Conservation (phyloP, 495 filamentous ascomycete species). For the Friedmanniomyces simplex region DNA sequence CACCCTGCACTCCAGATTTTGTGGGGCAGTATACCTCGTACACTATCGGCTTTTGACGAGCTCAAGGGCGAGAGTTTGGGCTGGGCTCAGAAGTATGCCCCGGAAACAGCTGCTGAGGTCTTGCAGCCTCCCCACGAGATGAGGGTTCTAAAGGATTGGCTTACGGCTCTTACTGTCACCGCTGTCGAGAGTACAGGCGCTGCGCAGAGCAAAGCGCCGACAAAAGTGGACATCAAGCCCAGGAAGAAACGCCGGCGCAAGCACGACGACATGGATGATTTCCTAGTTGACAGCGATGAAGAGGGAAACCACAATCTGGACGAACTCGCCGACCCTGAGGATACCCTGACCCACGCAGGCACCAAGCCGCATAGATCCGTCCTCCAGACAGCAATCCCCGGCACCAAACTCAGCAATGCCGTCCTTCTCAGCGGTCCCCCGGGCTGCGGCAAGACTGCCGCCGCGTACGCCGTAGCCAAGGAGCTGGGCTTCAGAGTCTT, state of each 20-base stretch:
- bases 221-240: conserved; percentile 27
- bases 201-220: conserved; percentile 14
- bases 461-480: conserved; percentile 87
- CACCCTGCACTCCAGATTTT: conserved; percentile 54
- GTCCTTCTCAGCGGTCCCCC: conserved; percentile 80
- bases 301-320: conserved; percentile 65
- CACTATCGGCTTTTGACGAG: conserved; percentile 70
- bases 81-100: conserved; percentile 87
- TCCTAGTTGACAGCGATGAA: conserved; percentile 71
- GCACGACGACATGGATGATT: conserved; percentile 62
- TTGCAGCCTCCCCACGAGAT: conserved; percentile 67
- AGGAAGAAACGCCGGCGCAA: conserved; percentile 62
- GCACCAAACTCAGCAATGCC: conserved; percentile 42
- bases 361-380: conserved; percentile 50
- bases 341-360: conserved; percentile 33
- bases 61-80: conserved; percentile 58
- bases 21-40: conserved; percentile 46
- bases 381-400: conserved; percentile 46
- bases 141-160: conserved; percentile 68
- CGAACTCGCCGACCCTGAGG: conserved; percentile 57
- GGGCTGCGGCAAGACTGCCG: conserved; percentile 89
- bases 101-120: conserved; percentile 55
- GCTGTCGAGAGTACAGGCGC: conserved; percentile 53
- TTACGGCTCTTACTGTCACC: conserved; percentile 61
- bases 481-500: conserved; percentile 93